These are phyloP conservation scores for Phytophthora pseudosyringae DNA, from an alignment of 352 stramenopile species.

Conservation along the genomic window DNA sequence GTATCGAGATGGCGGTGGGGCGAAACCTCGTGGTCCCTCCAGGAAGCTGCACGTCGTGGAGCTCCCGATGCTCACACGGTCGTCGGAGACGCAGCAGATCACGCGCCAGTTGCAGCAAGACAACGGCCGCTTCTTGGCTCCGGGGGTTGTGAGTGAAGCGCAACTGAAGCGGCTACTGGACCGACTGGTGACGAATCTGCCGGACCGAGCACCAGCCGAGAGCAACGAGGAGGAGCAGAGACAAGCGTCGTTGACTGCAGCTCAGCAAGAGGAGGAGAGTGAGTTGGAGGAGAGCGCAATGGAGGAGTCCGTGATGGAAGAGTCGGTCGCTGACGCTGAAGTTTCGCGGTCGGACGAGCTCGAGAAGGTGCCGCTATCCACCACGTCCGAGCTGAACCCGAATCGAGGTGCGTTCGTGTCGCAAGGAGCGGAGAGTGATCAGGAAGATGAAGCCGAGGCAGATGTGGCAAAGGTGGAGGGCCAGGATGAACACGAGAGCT, in stretches of 20 bases:
- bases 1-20: constrained; percentile 34
- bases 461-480: not conserved
- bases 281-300: constrained; percentile 48
- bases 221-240: not conserved
- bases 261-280: constrained; percentile 21
- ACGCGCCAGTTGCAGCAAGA: constrained; percentile 66
- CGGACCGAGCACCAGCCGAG: constrained; percentile 6
- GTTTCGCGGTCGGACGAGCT: constrained; percentile 42
- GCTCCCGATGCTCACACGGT: constrained; percentile 60
- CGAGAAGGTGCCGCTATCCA: constrained; percentile 1
- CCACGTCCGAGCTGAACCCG: constrained; percentile 11
- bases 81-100: constrained; percentile 55
- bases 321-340: constrained; percentile 45
- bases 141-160: constrained; percentile 65
- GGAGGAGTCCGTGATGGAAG: constrained; percentile 44
- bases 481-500: constrained; percentile 5
- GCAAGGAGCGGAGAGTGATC: constrained; percentile 22
- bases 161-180: constrained; percentile 73
- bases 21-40: not conserved
- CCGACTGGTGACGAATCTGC: constrained; percentile 62
- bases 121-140: constrained; percentile 65
- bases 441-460: constrained; percentile 7
- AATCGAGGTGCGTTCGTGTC: constrained; percentile 32
- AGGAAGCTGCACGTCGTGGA: constrained; percentile 81
- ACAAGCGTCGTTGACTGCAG: not conserved